These are phyloP conservation scores for Mayamaea pseudoterrestris DNA, from an alignment of 108 stramenopile species.

Conservation along the genomic window DNA sequence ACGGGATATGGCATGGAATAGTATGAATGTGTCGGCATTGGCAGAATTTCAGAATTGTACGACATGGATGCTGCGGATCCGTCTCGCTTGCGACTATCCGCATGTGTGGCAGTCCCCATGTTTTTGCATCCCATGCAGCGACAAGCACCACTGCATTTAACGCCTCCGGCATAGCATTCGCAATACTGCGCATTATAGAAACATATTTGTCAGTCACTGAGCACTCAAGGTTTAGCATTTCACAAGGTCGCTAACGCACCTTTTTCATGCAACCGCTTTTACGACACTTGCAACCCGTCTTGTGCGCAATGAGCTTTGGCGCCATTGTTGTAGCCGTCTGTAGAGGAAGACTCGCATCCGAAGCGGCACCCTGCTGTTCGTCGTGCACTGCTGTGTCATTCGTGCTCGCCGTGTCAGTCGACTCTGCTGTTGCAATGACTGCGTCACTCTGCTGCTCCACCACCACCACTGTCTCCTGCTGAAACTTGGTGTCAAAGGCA, in stretches of 20 bases:
- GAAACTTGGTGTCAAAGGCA: conserved; percentile 88
- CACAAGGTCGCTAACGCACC: conserved; percentile 15
- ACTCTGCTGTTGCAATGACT: no score
- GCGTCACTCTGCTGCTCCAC: conserved; percentile 1
- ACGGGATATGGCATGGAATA: no score
- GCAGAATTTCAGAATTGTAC: neutral
- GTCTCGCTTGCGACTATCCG: neutral
- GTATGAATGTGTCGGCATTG: no score
- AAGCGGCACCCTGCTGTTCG: conserved; percentile 1
- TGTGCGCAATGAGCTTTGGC: conserved; percentile 46
- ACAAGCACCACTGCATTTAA: conserved; percentile 78
- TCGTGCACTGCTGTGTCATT: neutral
- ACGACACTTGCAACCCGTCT: conserved; percentile 92
- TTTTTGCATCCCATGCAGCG: conserved; percentile 92
- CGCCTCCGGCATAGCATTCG: conserved; percentile 85
- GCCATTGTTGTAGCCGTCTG: neutral
- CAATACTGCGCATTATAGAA: conserved; percentile 41
- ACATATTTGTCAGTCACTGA: neutral
- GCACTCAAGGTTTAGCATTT: neutral
- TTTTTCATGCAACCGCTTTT: conserved; percentile 89
- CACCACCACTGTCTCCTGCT: neutral
- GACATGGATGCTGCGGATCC: conserved; percentile 1
- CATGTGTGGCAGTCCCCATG: conserved; percentile 19
- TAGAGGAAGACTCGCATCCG: neutral
- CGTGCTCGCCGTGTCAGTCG: no score